Percentiles rank a stretch among this genome's conserved stretches.
Evolutionary conservation across 495 filamentous ascomycete species (phyloP).

Genomic region (Aspergillus funiculosus): DNA sequence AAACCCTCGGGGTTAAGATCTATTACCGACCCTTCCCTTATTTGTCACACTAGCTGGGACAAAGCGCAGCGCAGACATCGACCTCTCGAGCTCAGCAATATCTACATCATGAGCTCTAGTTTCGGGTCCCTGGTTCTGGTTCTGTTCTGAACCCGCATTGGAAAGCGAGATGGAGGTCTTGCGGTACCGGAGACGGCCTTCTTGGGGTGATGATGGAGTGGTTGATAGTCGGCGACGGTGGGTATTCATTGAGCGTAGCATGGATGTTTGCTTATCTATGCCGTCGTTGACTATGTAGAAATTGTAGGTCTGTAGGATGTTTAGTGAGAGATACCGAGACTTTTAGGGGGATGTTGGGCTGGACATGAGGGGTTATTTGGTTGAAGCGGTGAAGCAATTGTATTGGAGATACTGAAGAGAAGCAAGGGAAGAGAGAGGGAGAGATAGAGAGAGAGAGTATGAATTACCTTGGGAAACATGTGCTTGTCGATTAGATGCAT

Average conservation of each 20-base stretch:
- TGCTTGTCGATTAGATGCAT: slow-evolving; percentile 93
- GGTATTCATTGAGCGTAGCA: slow-evolving; percentile 51
- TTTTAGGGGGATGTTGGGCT: not conserved
- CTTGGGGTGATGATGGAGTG: slow-evolving; percentile 36
- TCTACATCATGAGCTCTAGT: slow-evolving; percentile 45
- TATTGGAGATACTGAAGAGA: too few species aligned
- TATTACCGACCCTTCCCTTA: slow-evolving; percentile 11
- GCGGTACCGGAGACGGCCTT: slow-evolving; percentile 35
- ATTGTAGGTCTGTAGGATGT: slow-evolving; percentile 61
- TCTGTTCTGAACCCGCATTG: slow-evolving; percentile 3
- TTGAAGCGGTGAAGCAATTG: too few species aligned
- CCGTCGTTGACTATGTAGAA: slow-evolving; percentile 84
- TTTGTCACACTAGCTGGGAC: slow-evolving; percentile 64
- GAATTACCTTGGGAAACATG: slow-evolving; percentile 68
- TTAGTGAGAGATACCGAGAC: slow-evolving; percentile 5
- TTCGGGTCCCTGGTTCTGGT: not conserved
- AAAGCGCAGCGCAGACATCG: slow-evolving; percentile 80
- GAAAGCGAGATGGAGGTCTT: slow-evolving; percentile 32
- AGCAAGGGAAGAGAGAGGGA: too few species aligned
- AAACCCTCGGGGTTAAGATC: too few species aligned
- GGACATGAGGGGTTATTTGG: too few species aligned
- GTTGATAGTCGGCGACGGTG: slow-evolving; percentile 49
- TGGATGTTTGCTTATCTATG: slow-evolving; percentile 73
- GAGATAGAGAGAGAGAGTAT: not conserved
- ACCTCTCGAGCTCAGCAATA: slow-evolving; percentile 66